Base-by-base conservation (phyloP, 371 early-diverging fungal species). In the Actinomucor elegans region DNA sequence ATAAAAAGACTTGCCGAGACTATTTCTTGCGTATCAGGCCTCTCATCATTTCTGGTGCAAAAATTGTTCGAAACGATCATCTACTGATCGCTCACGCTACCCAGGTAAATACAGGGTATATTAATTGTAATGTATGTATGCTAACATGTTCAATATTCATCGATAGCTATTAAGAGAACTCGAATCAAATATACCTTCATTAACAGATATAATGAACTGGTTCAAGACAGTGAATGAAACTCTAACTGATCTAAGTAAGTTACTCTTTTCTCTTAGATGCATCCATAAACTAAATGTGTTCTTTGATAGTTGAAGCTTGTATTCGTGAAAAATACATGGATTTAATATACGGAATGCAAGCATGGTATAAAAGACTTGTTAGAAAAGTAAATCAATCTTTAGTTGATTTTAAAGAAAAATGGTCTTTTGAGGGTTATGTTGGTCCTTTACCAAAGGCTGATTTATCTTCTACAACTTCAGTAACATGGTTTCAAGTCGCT, bases 1-100 rank as follows among this genome's bases (percentile, higher is more conserved):
- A 93, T 67, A 78, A 77, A 17, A 79, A 77, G 27, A 80, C 86
- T 4, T 89, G 90, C 56, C 81, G 85, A 17, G 92, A 93, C 20
- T 93, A 91, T 81, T 91, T 88, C 48, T 52, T 66, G 0, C 71
- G 89, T 4, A 78, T 90, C 9, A 67, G 90, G 26, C 71, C 73
- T 14, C 65, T 63, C 23, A 53, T 79, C 1, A 71, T 80, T 18
- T 57, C 64, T 18, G 80, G 75, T 14, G 79, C 80, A 1, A 77
- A 70, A 32, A 48, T 64, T 14, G 53, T 77, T 2, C 59, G 72
- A 7, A 65, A 73, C 42, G 52, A 73, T 31, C 66, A 67, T 48
- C 60, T 77, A n/a, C 36, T 80, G 23, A 78, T 80, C 26, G 65
- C 70, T 4, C 66, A 80, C 33, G 59, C 61, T 18, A 62, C 69